phyloP scores from a whole-genome alignment of 352 stramenopile species.

The Phytophthora palmivora region DNA sequence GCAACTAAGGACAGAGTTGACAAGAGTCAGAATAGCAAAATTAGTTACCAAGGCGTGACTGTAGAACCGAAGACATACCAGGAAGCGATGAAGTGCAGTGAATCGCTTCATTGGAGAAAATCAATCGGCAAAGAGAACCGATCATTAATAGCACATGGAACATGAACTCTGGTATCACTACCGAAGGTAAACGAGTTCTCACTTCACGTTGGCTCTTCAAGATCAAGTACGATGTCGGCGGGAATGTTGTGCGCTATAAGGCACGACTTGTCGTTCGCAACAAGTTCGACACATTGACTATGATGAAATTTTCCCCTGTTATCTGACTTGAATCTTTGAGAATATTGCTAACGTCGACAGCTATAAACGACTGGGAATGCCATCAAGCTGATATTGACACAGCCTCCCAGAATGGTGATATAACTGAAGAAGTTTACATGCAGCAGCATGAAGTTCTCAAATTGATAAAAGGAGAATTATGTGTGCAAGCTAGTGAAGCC shows the following conservation, averaged over 20 bases:
- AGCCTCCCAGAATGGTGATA: conserved; percentile 20
- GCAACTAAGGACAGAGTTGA: too few species aligned
- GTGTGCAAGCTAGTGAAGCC: conserved; percentile 11
- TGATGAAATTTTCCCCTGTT: conserved; percentile 16
- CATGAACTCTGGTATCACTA: too few species aligned
- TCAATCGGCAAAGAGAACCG: too few species aligned
- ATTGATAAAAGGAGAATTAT: background rate
- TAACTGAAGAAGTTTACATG: conserved; percentile 26
- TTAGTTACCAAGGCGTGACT: too few species aligned
- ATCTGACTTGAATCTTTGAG: conserved; percentile 18
- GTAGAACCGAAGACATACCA: too few species aligned
- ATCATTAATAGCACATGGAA: too few species aligned
- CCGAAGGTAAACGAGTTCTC: too few species aligned
- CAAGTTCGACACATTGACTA: conserved; percentile 20
- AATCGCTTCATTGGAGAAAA: too few species aligned
- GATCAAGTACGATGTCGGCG: conserved; percentile 11
- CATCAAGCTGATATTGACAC: conserved; percentile 25
- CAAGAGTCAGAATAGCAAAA: too few species aligned
- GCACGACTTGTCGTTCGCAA: conserved; percentile 11
- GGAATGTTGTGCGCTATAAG: conserved; percentile 18
- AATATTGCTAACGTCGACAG: conserved; percentile 14
- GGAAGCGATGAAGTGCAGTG: too few species aligned
- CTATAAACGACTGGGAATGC: conserved; percentile 25
- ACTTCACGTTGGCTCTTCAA: conserved; percentile 34
- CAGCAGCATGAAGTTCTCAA: conserved; percentile 9